phyloP scores from a whole-genome alignment of 768 basidiomycete genomes.

The Leccinum subtestaceum region DNA sequence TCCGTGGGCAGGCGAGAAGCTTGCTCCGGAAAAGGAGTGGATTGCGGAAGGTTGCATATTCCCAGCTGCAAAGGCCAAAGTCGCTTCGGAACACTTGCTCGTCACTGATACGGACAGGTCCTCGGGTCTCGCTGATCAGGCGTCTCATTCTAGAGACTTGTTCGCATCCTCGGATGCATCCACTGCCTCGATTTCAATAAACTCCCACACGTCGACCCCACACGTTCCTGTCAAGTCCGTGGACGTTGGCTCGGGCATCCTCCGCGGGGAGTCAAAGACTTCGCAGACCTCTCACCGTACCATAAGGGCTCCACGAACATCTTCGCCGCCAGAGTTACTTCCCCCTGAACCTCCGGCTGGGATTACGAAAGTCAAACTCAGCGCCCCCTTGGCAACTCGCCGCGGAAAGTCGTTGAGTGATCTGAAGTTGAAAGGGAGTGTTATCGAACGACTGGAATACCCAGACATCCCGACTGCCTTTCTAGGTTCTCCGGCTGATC shows the following conservation, averaged over 20 bases:
- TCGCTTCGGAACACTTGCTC: not conserved
- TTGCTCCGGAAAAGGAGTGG: conserved; percentile 24
- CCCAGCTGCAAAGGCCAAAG: conserved; percentile 15
- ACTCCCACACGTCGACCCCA: conserved; percentile 1
- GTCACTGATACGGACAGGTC: not conserved
- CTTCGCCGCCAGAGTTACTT: not conserved
- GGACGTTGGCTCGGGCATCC: conserved; percentile 2
- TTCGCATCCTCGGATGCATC: conserved; percentile 4
- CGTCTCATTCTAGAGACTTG: conserved; percentile 1
- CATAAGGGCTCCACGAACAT: conserved; percentile 1
- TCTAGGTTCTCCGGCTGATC: conserved; percentile 34
- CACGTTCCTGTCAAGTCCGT: conserved; percentile 8
- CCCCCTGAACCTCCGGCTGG: not conserved
- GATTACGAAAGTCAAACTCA: conserved; percentile 5
- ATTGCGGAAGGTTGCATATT: conserved; percentile 32
- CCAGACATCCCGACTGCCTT: conserved; percentile 45
- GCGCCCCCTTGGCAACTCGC: conserved; percentile 36
- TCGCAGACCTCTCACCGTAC: conserved; percentile 1
- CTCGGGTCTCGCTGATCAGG: not conserved
- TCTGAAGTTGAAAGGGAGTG: conserved; percentile 23
- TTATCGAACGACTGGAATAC: conserved; percentile 28
- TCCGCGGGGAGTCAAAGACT: conserved; percentile 1
- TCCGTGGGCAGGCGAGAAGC: conserved; percentile 29
- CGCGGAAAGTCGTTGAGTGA: conserved; percentile 36
- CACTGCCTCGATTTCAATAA: not conserved